Base-by-base conservation (phyloP, 2,329 filamentous ascomycete genomes). In the Passalora sequoiae region DNA sequence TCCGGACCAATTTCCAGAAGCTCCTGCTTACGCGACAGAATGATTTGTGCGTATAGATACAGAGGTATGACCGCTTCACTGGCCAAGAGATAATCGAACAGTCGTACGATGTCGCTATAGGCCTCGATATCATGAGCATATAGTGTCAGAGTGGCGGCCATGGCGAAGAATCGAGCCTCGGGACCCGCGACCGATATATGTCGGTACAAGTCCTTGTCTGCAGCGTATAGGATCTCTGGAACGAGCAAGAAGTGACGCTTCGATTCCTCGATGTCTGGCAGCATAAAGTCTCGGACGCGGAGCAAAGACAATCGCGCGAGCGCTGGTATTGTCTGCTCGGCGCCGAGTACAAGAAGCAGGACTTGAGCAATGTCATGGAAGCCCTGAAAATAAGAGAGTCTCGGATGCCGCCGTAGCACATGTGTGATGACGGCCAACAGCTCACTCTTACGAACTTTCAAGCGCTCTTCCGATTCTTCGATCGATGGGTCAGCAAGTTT, bases 311-410 rank as follows among this genome's bases (percentile, higher is more conserved):
- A 80, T n/a, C 86, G 84, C 24, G 85, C 76, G 22, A 94, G 79
- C 12, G 83, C 80, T 5, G 73, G 65, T 13, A 76, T 72, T 12
- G 86, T 82, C 41, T 73, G 63, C 16, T 73, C 60, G 7, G 78
- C 69, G 0, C 83, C 83, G 3, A 98, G 74, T 8, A 96, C 89
- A 10, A 98, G 77, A 29, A 97, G 77, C 47, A 98, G 76, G 17
- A 98, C 92, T 68, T 98, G 94, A 57, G 87, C 92, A 60, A 98
- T 97, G 69, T 98, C 92, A 67, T 98, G 92, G 65, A 94, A 98
- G 63, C 92, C 92, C 70, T 98, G 92, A 66, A 98, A 98, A 69
- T 98, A 98, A 71, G 82, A 88, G 25, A 98, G 78, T 63, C 83
- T 82, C 12, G 89, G 88, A 58, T 94, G 77, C 24, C 78, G 78